Conservation (phyloP, 352 stramenopile species). For the Globisporangium parvum region DNA sequence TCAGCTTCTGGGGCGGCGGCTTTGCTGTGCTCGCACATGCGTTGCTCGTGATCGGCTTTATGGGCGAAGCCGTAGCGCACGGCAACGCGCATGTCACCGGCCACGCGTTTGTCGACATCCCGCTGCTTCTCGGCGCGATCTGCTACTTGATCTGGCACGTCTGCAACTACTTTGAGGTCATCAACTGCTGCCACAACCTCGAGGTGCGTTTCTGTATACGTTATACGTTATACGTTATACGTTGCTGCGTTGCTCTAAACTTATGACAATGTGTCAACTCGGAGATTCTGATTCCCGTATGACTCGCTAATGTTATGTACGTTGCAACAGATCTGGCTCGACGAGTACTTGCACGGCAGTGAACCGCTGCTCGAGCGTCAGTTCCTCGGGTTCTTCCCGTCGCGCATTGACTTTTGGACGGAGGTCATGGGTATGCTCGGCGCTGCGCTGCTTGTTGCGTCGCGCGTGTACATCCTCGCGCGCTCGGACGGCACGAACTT, state of each 20-base stretch:
- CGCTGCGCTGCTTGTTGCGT: slow-evolving; percentile 54
- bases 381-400: slow-evolving; percentile 74
- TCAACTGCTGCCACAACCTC: slow-evolving; percentile 87
- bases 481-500: slow-evolving; percentile 56
- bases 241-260: too few relatives aligned
- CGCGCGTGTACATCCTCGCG: slow-evolving; percentile 49
- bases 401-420: slow-evolving; percentile 81
- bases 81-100: slow-evolving; percentile 20
- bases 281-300: too few relatives aligned
- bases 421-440: slow-evolving; percentile 47
- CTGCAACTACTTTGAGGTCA: slow-evolving; percentile 80
- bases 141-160: slow-evolving; percentile 54
- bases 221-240: not conserved
- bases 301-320: not conserved
- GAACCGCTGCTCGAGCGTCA: slow-evolving; percentile 61
- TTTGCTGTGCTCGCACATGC: slow-evolving; percentile 50
- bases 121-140: slow-evolving; percentile 47
- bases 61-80: slow-evolving; percentile 50
- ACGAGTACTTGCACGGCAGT: slow-evolving; percentile 79
- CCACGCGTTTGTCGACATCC: slow-evolving; percentile 48
- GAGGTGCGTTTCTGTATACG: slow-evolving; percentile 20
- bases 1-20: slow-evolving; percentile 67
- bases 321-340: slow-evolving; percentile 53
- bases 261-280: too few relatives aligned
- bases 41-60: slow-evolving; percentile 53